Evolutionary conservation across 495 filamentous ascomycete genomes (phyloP).

Genomic region (Aeminium ludgeri): DNA sequence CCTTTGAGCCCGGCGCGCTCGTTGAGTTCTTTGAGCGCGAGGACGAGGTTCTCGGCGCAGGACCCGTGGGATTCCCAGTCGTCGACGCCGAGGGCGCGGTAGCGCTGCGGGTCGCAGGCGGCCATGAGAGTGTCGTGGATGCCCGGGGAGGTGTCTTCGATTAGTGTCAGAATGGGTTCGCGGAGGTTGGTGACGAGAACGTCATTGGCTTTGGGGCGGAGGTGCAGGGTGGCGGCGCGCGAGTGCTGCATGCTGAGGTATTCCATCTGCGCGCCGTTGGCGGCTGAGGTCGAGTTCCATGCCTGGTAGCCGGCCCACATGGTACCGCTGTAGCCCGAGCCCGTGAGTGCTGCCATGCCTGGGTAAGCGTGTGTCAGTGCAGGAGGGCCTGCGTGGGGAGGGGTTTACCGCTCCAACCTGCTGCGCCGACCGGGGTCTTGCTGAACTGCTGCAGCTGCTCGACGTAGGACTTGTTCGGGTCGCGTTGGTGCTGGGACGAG

Average conservation of each 20-base stretch:
- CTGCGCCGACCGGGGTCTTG: conserved; percentile 27
- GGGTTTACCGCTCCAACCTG: conserved; percentile 16
- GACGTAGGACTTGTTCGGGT: conserved; percentile 25
- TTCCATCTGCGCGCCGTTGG: conserved; percentile 18
- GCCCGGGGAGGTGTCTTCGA: conserved; percentile 25
- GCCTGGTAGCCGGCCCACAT: conserved; percentile 26
- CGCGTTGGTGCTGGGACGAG: conserved; percentile 16
- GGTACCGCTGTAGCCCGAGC: conserved; percentile 21
- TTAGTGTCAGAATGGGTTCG: conserved; percentile 22
- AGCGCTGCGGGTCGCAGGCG: conserved; percentile 24
- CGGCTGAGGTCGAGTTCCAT: conserved; percentile 15
- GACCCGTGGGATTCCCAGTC: conserved; percentile 23
- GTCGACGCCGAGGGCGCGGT: conserved; percentile 22
- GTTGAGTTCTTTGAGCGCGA: conserved; percentile 27
- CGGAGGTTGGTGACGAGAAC: conserved; percentile 25
- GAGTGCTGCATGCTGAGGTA: conserved; percentile 27
- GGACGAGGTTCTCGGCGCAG: conserved; percentile 27
- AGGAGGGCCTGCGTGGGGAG: background rate
- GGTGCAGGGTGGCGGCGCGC: conserved; percentile 18
- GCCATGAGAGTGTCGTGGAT: conserved; percentile 28
- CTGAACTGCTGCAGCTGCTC: conserved; percentile 28
- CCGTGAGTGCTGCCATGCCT: conserved; percentile 16
- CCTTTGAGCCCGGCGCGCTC: conserved; percentile 25
- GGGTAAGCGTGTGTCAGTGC: conserved; percentile 6
- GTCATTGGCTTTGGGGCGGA: conserved; percentile 21